Evolutionary conservation across 306 rosid genomes (phyloP), one percentile per base, ranked within the genome.

Genomic region (Fragaria vesca): DNA sequence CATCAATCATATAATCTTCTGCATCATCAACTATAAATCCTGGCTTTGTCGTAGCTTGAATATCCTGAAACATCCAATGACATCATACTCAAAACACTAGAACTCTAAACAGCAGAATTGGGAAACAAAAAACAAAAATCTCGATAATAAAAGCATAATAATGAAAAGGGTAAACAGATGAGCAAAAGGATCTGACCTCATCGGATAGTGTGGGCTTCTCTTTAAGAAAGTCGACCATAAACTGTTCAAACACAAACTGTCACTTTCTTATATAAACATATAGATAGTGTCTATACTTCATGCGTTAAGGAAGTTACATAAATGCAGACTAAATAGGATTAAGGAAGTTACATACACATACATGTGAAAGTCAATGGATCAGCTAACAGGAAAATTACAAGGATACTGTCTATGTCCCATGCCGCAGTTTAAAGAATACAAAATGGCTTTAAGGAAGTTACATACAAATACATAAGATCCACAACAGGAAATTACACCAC

Each of bases 21-120:
- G 12, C 21, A 75, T 87, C 89, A 52, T 86, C 93, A 84, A 86
- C 92, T 74, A 92, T 95, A 84, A 95, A 95, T 73, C 85, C 83
- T 36, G 91, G 83, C 74, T 80, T 91, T 77, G 80, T 60, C 67
- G 86, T 78, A 68, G 83, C 83, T 88, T 86, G 82, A 77, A 51
- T 87, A 65, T 73, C 96, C 97, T 95, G 89, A 79, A 62, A 85
- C 82, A 73, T 78, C 76, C 70, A 52, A 32, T 36, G 32, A 67
- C 21, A 60, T 75, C 38, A 36, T 66, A 50, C 45, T 84, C 34
- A 71, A 55, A 84, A 72, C 32, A 46, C 76, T 15, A n/a, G 54
- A 78, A 73, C 45, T 73, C 5, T 77, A 52, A 80, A 48, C 72
- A 71, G 62, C 61, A 34, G 28, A 66, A 78, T n/a, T 47, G 62